Base-by-base conservation (phyloP, 2,329 filamentous ascomycete species). In the Ceratocystis ficicola region DNA sequence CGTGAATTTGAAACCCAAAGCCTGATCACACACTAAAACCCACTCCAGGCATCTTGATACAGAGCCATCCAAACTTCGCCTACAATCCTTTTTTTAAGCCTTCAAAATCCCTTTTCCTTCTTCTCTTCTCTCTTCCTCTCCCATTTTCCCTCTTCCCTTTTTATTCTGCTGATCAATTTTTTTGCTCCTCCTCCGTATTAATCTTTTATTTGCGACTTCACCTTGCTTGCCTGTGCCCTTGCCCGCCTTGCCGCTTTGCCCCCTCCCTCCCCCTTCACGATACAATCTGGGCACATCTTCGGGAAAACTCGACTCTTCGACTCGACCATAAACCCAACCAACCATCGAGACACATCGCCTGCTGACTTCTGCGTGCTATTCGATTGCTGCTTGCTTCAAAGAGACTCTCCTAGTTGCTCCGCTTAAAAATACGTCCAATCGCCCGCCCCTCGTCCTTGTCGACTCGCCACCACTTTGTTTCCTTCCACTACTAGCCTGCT, bases 1-100 rank as follows among this genome's bases (percentile, higher is more conserved):
- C 61, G 28, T 44, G 61, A 63, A 63, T 32, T 63, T 63, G 61
- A 63, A 63, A 63, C 61, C 61, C 61, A 44, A 48, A 50, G 61
- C 61, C 22, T 44, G 25, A 63, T 48, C 61, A 46, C 61, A 48
- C 61, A 63, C 61, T 63, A 63, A 63, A 63, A 63, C 61, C 28
- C n/a, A 25, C 61, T 48, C 44, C 22, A 63, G 61, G 46, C 61
- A 63, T 59, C 55, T 59, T 63, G 61, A 63, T 50, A 63, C 61
- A 63, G 61, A 63, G 61, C 61, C 20, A 50, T 48, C 44, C 61
- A 48, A 50, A 48, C 36, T 63, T 63, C 61, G 61, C 61, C 28
- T 48, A n/a, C 61, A 63, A 48, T 44, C 44, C 30, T 63, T 59
- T 57, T 62, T 46, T 63, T 48, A 63, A 32, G 44, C 44, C 28